Evolutionary conservation across 202 grass and related monocot genomes (phyloP).

Genomic region (Alloteropsis angusta): DNA sequence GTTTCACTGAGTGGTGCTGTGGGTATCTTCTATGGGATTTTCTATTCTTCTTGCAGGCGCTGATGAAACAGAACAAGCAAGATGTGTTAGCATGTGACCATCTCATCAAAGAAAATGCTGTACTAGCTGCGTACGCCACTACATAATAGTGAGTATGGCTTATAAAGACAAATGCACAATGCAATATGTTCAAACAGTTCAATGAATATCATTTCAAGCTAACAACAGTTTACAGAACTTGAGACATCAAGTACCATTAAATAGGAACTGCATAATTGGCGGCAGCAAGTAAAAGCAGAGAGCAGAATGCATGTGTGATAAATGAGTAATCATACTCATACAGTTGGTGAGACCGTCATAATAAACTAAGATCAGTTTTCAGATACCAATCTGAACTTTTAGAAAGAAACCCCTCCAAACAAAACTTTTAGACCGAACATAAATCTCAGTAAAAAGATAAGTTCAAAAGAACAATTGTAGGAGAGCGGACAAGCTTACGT

Average conservation of each 20-base stretch:
- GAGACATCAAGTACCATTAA: neutral
- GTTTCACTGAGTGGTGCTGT: neutral
- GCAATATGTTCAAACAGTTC: neutral
- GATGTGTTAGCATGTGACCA: neutral
- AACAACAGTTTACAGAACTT: neutral
- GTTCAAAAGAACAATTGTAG: neutral
- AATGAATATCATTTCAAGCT: neutral
- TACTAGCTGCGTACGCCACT: neutral
- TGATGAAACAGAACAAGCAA: slow-evolving; percentile 4
- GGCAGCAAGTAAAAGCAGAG: neutral
- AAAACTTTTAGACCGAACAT: neutral
- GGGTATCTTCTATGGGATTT: neutral
- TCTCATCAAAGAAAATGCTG: neutral
- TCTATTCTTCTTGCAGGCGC: neutral
- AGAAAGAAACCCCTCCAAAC: neutral
- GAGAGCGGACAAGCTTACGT: neutral
- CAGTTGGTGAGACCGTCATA: neutral
- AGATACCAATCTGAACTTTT: neutral
- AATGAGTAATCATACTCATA: neutral
- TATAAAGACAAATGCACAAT: neutral
- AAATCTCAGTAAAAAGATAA: neutral
- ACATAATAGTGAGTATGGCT: neutral
- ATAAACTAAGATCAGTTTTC: neutral
- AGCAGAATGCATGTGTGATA: neutral
- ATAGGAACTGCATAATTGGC: neutral